phyloP scores from a whole-genome alignment of 2,329 filamentous ascomycete genomes.

The Sclerotinia subarctica region DNA sequence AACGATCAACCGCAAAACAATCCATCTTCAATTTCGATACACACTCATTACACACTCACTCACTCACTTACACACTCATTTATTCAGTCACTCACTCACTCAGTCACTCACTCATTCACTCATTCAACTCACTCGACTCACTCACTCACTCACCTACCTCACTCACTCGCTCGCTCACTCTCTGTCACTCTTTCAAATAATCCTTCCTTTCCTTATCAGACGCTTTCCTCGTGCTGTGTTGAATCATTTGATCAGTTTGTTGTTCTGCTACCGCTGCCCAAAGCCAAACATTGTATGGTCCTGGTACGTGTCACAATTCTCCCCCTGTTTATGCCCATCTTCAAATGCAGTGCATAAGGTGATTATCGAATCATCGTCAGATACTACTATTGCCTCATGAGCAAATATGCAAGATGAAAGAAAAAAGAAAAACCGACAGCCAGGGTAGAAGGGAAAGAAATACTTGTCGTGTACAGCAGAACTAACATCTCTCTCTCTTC shows the following conservation, averaged over 20 bases:
- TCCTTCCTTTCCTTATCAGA: not conserved
- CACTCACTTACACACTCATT: not conserved
- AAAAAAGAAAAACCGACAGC: constrained; percentile 4
- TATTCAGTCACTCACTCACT: not conserved
- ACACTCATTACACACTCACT: not conserved
- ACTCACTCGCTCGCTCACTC: not conserved
- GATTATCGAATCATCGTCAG: constrained; percentile 11
- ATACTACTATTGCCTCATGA: not conserved
- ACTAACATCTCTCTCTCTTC: constrained; percentile 15
- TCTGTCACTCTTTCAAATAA: constrained; percentile 15
- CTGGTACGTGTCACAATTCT: constrained; percentile 17
- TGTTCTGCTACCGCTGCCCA: not conserved
- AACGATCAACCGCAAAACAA: not conserved
- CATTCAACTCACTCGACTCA: not conserved
- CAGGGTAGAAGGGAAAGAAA: not conserved
- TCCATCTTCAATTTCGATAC: not conserved
- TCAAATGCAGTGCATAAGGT: constrained; percentile 7
- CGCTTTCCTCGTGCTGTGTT: not conserved
- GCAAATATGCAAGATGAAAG: not conserved
- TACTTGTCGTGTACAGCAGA: not conserved
- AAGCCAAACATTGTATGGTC: not conserved
- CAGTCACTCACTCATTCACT: not conserved
- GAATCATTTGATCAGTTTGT: constrained; percentile 4
- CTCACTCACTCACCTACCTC: not conserved
- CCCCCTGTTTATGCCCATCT: constrained; percentile 14